Conservation (phyloP, 805 yeast genomes). For the Myxozyma sirexii region DNA sequence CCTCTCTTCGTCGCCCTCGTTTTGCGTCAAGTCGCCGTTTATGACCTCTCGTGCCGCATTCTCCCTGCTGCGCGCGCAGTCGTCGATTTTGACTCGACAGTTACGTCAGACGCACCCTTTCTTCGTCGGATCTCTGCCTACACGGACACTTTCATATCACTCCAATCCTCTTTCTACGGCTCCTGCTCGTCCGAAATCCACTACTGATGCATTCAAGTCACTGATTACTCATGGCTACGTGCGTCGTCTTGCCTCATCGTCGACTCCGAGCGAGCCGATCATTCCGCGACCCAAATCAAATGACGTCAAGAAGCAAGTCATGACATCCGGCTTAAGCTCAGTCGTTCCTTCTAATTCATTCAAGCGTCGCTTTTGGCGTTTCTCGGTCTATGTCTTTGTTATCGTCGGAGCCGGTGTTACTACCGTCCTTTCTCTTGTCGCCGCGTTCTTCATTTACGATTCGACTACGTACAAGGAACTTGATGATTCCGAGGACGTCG, state of each 20-base stretch:
- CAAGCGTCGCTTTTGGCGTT: conserved; percentile 17
- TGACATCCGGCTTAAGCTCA: neutral
- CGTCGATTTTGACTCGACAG: neutral
- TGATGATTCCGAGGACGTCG: conserved; percentile 49
- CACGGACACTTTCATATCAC: neutral
- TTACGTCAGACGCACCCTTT: neutral
- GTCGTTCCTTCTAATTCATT: neutral
- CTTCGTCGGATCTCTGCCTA: neutral
- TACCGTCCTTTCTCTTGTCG: conserved; percentile 47
- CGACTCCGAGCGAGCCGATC: neutral
- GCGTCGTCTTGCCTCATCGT: conserved; percentile 6
- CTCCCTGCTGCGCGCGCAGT: conserved; percentile 9
- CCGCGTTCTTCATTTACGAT: conserved; percentile 64
- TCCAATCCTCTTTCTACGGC: neutral
- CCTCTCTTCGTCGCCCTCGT: neutral
- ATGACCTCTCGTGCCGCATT: conserved; percentile 13
- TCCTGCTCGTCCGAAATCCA: neutral
- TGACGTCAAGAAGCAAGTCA: neutral
- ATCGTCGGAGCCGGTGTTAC: conserved; percentile 49
- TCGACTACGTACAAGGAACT: conserved; percentile 58
- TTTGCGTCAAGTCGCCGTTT: neutral
- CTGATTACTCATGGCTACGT: neutral
- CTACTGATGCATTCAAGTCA: neutral
- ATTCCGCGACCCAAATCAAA: neutral
- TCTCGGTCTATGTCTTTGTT: conserved; percentile 1